Evolutionary conservation across 1,139 yeast genomes (phyloP).

Genomic region (Williopsis jadinii): DNA sequence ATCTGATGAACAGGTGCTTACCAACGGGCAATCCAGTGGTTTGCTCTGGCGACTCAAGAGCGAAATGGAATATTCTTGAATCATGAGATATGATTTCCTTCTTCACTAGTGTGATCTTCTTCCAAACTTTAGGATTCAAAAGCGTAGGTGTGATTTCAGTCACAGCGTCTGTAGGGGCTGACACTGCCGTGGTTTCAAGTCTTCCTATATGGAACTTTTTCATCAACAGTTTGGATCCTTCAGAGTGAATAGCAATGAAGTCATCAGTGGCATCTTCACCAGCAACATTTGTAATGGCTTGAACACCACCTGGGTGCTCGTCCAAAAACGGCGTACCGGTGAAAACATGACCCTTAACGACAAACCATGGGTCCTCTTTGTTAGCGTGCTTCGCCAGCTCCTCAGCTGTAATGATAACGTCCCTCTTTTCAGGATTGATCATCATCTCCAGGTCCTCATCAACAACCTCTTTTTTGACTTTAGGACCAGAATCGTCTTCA

Average conservation of each 20-base stretch:
- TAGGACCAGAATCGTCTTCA: constrained; percentile 7
- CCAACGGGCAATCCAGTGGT: constrained; percentile 48
- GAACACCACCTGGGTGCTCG: constrained; percentile 55
- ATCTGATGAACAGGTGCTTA: constrained; percentile 45
- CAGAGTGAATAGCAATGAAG: constrained; percentile 23
- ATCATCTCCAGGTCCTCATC: constrained; percentile 22
- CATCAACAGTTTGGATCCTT: constrained; percentile 21
- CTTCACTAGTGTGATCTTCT: constrained; percentile 11
- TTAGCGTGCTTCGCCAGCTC: constrained; percentile 46
- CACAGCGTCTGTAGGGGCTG: no score
- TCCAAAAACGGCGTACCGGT: constrained; percentile 43
- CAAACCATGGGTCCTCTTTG: constrained; percentile 49
- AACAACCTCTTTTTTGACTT: constrained; percentile 7
- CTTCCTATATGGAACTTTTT: constrained; percentile 21
- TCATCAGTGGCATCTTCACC: constrained; percentile 58
- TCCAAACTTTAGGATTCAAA: constrained; percentile 23
- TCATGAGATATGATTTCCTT: constrained; percentile 21
- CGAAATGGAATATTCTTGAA: constrained; percentile 23
- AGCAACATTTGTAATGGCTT: constrained; percentile 47
- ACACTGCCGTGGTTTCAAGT: constrained; percentile 4
- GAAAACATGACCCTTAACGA: constrained; percentile 30
- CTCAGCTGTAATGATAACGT: constrained; percentile 29
- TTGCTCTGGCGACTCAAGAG: constrained; percentile 24
- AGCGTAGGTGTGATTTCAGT: constrained; percentile 8
- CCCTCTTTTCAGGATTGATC: constrained; percentile 19